A percentile compares a stretch with the other conserved stretches of the same genome.
Evolutionary conservation across 208 protist genomes (phyloP).

Genomic region (Kentomonas sorsogonicus): DNA sequence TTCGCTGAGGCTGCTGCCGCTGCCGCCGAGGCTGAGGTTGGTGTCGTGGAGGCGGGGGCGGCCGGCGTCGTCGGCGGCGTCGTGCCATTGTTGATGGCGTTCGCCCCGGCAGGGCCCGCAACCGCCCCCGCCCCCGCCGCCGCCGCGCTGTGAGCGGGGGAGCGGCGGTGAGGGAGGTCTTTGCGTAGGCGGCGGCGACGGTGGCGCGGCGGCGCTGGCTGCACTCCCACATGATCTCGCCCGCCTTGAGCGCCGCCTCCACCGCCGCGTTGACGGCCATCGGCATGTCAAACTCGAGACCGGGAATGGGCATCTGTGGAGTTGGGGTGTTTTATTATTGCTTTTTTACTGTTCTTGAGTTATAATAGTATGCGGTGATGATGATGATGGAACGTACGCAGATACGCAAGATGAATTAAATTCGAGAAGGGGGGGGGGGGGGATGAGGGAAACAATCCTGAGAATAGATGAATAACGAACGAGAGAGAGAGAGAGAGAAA

Average conservation of each 20-base stretch:
- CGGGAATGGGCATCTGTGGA: constrained; percentile 10
- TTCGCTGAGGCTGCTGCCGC: neutral
- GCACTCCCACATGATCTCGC: constrained; percentile 37
- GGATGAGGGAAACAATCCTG: constrained; percentile 7
- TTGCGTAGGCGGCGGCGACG: constrained; percentile 12
- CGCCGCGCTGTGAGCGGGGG: too few relatives aligned
- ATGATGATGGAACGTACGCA: constrained; percentile 3
- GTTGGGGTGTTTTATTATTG: too few relatives aligned
- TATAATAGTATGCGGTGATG: neutral
- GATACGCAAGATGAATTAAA: neutral
- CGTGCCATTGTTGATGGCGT: too few relatives aligned
- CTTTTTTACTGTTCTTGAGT: neutral
- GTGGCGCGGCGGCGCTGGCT: constrained; percentile 19
- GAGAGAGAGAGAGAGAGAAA: constrained; percentile 10
- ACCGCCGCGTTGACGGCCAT: constrained; percentile 45
- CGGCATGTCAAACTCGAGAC: constrained; percentile 23
- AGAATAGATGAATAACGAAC: constrained; percentile 7
- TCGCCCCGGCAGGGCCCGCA: too few relatives aligned
- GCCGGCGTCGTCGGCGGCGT: neutral
- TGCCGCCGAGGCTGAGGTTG: neutral
- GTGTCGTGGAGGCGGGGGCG: neutral
- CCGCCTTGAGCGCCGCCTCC: constrained; percentile 34
- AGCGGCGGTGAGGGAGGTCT: neutral
- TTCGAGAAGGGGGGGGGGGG: neutral
- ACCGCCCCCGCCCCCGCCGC: too few relatives aligned